Base-by-base conservation (phyloP, 2,329 filamentous ascomycete genomes). In the Eurotiales sp. region DNA sequence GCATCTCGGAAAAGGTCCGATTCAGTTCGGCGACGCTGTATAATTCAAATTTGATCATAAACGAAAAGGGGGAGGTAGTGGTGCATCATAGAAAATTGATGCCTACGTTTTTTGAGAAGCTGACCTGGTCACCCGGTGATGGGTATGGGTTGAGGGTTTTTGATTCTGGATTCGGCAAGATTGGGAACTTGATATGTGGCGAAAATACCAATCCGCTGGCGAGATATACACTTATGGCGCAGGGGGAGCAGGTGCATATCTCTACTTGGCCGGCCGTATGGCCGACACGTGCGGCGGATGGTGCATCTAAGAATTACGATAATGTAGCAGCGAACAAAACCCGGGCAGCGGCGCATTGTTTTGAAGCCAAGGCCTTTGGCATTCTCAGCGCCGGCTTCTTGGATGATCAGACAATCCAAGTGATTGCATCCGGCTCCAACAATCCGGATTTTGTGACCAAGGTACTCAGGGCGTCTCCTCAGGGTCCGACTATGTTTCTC, bases 161-260 rank as follows among this genome's bases (percentile, higher is more conserved):
- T 0, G 67, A 78, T 7, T 41, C 39, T 0, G 78, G 75, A 0
- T 69, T 70, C 42, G 78, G 77, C 1, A 75, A 70, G 47, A 70
- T 81, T 8, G 78, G 77, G 1, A 67, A 62, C 3, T 59, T 81
- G 48, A 80, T 82, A 14, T 82, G 79, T 55, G 79, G 79, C 2
- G 79, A 82, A 61, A 82, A 82, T 44, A 81, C 77, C 0, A 82
- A 82, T 53, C 78, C 78, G 0, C 60, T 82, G 0, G 79, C 79
- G 1, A 61, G 77, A 12, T 82, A 77, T 55, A 56, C 71, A 0
- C 59, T 82, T 2, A 80, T 81, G 67, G 74, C 77, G 0, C 77
- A 81, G 54, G 76, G 75, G 1, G 77, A 82, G 57, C 75, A 81
- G 53, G 60, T 82, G 11, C 79, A 82, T 59, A 74, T 82, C 17